A percentile compares a stretch with the other conserved stretches of the same genome.
Evolutionary conservation across 257 asterid species (phyloP).

Genomic region (Solanum corneliomulleri): DNA sequence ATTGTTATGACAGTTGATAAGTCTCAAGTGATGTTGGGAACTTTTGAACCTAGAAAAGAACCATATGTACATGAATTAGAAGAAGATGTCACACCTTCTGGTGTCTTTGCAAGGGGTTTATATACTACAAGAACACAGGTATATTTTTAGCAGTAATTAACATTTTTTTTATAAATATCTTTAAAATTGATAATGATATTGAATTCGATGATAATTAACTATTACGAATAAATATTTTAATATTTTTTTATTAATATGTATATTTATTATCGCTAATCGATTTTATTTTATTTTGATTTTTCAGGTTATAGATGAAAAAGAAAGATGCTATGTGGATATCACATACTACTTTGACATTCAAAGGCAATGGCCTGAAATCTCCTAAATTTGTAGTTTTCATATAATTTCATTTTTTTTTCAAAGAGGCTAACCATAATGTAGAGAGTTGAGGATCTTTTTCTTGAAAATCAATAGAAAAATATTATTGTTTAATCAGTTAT

Average conservation of each 20-base stretch:
- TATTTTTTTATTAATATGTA: no score
- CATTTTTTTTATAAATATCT: no score
- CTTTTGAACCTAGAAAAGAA: conserved; percentile 18
- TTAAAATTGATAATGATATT: accelerated
- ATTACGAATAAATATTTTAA: no score
- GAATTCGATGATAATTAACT: accelerated
- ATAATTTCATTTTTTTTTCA: neutral
- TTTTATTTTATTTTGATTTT: neutral
- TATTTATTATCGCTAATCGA: accelerated
- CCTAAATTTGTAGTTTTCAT: neutral
- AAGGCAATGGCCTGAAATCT: conserved; percentile 32
- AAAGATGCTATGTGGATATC: conserved; percentile 36
- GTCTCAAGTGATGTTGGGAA: conserved; percentile 26
- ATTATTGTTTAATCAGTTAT: neutral
- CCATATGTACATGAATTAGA: conserved; percentile 23
- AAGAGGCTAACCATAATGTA: neutral
- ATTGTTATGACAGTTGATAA: conserved; percentile 24
- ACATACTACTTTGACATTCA: conserved; percentile 43
- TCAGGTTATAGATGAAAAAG: conserved; percentile 33
- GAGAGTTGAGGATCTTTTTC: neutral
- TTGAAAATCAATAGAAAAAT: neutral
- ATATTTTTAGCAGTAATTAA: neutral
- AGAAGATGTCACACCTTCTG: conserved; percentile 42
- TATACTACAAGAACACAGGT: conserved; percentile 51
- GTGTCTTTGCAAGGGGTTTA: conserved; percentile 38